phyloP scores from a whole-genome alignment of 2,329 filamentous ascomycete genomes.

The Monilinia vaccinii-corymbosi region DNA sequence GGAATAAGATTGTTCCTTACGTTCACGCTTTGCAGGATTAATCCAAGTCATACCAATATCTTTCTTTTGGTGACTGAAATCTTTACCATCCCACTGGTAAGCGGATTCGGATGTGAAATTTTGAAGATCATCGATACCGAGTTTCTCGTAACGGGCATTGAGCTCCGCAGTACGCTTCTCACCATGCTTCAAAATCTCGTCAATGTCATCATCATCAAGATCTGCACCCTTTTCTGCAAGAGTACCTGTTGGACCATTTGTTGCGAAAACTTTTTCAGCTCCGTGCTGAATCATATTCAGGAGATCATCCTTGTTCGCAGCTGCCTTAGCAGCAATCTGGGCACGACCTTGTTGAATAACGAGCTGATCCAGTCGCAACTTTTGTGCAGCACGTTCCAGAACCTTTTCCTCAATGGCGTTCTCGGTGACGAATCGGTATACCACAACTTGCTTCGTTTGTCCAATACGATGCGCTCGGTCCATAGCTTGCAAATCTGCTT shows the following conservation, averaged over 20 bases:
- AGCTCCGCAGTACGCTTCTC: conserved; percentile 84
- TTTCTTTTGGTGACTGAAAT: conserved; percentile 86
- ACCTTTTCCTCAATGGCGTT: conserved; percentile 99
- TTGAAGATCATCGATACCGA: conserved; percentile 92
- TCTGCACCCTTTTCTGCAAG: conserved; percentile 51
- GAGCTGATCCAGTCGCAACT: conserved; percentile 88
- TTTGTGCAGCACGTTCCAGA: conserved; percentile 90
- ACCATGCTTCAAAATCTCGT: conserved; percentile 75
- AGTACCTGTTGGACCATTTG: conserved; percentile 54
- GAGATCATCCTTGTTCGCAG: conserved; percentile 91
- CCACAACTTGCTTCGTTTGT: conserved; percentile 94
- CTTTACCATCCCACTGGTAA: conserved; percentile 98
- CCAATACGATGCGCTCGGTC: conserved; percentile 97
- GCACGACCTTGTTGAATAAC: conserved; percentile 97
- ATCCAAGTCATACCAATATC: conserved; percentile 94
- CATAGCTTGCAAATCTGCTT: conserved; percentile 98
- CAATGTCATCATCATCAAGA: conserved; percentile 82
- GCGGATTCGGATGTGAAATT: conserved; percentile 97
- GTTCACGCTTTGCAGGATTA: conserved; percentile 94
- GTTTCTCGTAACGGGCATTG: conserved; percentile 90
- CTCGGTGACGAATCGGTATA: conserved; percentile 95
- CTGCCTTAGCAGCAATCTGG: conserved; percentile 81
- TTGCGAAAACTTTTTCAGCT: conserved; percentile 85
- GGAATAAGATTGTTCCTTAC: conserved; percentile 95
- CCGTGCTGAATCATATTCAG: conserved; percentile 98